Evolutionary conservation across 2,329 filamentous ascomycete genomes (phyloP).

Genomic region (Chaetomiaceae sp.): DNA sequence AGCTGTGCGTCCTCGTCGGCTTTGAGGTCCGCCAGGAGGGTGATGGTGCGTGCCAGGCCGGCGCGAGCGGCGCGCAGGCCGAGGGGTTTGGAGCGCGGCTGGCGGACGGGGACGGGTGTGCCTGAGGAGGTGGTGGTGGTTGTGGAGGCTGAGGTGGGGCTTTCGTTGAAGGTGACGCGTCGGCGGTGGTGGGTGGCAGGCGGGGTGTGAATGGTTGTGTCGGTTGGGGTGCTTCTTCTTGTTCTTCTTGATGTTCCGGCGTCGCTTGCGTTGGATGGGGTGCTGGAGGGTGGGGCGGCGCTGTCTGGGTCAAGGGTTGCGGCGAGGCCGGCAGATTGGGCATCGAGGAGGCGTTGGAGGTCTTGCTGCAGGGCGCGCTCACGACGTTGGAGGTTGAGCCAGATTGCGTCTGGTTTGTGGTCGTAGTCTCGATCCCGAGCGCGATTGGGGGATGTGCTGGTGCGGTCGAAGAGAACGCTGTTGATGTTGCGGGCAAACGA

Average conservation of each 20-base stretch:
- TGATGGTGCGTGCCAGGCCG: conserved; percentile 60
- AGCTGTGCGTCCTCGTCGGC: conserved; percentile 62
- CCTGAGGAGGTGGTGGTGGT: conserved; percentile 35
- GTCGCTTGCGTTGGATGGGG: conserved; percentile 36
- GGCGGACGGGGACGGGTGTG: conserved; percentile 57
- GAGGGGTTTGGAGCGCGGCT: conserved; percentile 50
- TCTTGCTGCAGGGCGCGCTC: conserved; percentile 45
- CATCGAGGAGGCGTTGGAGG: conserved; percentile 46
- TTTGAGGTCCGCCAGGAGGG: conserved; percentile 61
- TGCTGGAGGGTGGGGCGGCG: conserved; percentile 20
- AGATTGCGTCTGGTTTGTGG: conserved; percentile 41
- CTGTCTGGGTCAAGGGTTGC: conserved; percentile 34
- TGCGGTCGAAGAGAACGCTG: conserved; percentile 39
- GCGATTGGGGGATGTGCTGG: conserved; percentile 5
- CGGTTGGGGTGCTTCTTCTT: conserved; percentile 33
- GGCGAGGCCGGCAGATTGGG: conserved; percentile 44
- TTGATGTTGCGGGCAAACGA: conserved; percentile 30
- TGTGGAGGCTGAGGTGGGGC: conserved; percentile 20
- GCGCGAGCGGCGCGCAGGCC: conserved; percentile 60
- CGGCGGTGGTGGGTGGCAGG: conserved; percentile 27
- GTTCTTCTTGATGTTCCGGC: conserved; percentile 31
- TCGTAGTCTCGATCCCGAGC: conserved; percentile 25
- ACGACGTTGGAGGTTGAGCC: conserved; percentile 44
- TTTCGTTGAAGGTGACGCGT: conserved; percentile 36
- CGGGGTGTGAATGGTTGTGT: conserved; percentile 38